Base-by-base conservation (phyloP, 2,329 filamentous ascomycete species). In the Colletotrichum agaves region DNA sequence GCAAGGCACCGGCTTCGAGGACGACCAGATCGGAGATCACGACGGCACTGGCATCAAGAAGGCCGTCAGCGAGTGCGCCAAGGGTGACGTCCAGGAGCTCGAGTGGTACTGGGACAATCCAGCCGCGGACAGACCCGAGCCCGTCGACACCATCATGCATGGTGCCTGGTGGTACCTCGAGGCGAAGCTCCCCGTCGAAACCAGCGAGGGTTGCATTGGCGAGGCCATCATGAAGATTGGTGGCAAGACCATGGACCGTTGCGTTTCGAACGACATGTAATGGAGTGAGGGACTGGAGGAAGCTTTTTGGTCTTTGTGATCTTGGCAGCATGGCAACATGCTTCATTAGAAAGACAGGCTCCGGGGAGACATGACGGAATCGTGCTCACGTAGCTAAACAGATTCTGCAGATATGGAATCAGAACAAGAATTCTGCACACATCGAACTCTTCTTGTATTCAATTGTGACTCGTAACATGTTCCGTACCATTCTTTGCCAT, bases 11-110 rank as follows among this genome's bases (percentile, higher is more conserved):
- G 27, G 27, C 27, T 61, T 67, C 55, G 37, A 27, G 44, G 66
- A 66, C 56, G 19, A 55, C 5, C 56, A 49, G 65, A 43, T 66
- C 4, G 65, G 61, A 11, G 55, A 39, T 8, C 31, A 23, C 44
- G 27, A 66, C 15, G 65, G 61, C 6, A n/a, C 55, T 17, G 49
- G 49, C 7, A 17, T 69, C 35, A 17, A 27, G 17, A 33, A 56
- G 13, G 13, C 27, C 4, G 31, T 69, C 43, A 23, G 15, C 3
- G 39, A 23, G 15, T 69, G 65, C 27, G 37, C 60, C n/a, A 35
- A 39, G 1, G 63, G 60, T 2, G 23, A 41, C 10, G 5, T 63
- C 5, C 39, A 39, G 12, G 21, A 53, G 31, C 6, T 13, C 21
- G 17, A 44, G 19, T 67, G 63, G 35, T n/a, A 5, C 5, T 63